phyloP scores from a whole-genome alignment of 768 basidiomycete species.

The Paxillus rubicundulus region DNA sequence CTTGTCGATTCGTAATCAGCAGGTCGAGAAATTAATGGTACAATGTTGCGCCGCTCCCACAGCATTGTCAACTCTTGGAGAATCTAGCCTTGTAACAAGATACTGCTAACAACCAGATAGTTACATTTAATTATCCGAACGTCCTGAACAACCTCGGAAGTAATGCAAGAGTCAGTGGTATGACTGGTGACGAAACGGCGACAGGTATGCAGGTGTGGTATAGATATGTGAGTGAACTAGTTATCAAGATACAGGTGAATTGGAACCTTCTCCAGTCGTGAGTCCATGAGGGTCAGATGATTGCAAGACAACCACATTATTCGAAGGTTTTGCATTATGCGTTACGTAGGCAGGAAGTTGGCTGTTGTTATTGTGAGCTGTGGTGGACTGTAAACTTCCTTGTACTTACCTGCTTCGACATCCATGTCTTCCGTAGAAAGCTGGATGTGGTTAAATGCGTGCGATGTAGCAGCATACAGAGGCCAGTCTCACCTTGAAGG shows the following conservation, averaged over 20 bases:
- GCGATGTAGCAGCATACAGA: background rate
- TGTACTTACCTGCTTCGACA: conserved; percentile 62
- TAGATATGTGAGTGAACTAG: conserved; percentile 30
- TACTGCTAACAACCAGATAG: conserved; percentile 14
- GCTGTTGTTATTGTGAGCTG: conserved; percentile 35
- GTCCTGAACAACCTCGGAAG: conserved; percentile 9
- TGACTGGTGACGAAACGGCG: conserved; percentile 10
- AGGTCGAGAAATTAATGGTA: conserved; percentile 10
- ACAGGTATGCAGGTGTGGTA: conserved; percentile 21
- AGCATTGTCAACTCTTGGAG: no score
- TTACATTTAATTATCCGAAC: conserved; percentile 31
- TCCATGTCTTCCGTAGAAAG: conserved; percentile 45
- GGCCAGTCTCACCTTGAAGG: conserved; percentile 66
- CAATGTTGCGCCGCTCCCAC: background rate
- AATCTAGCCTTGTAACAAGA: background rate
- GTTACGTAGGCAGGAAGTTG: conserved; percentile 60
- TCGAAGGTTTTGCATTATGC: background rate
- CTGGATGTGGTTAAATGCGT: conserved; percentile 21
- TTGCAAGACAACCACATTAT: background rate
- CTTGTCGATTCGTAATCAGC: conserved; percentile 7
- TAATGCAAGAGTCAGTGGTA: conserved; percentile 18
- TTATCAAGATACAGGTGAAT: conserved; percentile 22
- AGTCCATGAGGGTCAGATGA: conserved; percentile 9
- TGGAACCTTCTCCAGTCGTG: conserved; percentile 19
- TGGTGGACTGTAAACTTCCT: background rate